phyloP scores from a whole-genome alignment of 2,329 filamentous ascomycete genomes.

The Pseudogymnoascus sp. region DNA sequence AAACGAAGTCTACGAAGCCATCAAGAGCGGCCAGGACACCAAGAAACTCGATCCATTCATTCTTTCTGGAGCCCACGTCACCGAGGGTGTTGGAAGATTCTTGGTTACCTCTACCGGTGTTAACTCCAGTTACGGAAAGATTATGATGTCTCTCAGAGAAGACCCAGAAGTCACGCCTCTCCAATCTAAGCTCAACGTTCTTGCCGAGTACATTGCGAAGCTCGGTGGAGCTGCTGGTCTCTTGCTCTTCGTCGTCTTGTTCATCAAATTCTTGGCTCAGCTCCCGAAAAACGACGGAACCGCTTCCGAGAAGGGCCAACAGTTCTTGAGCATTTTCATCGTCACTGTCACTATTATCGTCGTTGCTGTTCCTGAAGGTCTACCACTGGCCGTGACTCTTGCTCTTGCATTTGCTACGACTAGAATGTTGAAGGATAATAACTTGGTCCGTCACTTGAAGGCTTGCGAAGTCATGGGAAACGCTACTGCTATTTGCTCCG shows the following conservation, averaged over 20 bases:
- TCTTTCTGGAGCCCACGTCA: conserved; percentile 68
- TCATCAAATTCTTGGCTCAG: conserved; percentile 66
- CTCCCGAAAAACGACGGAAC: conserved; percentile 42
- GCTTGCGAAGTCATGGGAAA: conserved; percentile 68
- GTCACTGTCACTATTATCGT: conserved; percentile 59
- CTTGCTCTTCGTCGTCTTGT: conserved; percentile 67
- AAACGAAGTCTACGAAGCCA: conserved; percentile 55
- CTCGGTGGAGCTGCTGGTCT: conserved; percentile 63
- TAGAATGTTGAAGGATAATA: conserved; percentile 61
- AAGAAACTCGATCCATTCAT: conserved; percentile 72
- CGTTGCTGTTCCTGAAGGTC: conserved; percentile 60
- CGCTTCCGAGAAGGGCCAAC: conserved; percentile 50
- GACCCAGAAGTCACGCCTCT: conserved; percentile 71
- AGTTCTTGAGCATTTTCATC: conserved; percentile 55
- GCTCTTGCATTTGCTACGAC: conserved; percentile 61
- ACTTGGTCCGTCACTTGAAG: conserved; percentile 57
- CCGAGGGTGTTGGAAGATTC: conserved; percentile 67
- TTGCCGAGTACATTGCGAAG: conserved; percentile 76
- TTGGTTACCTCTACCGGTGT: conserved; percentile 67
- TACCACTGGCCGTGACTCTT: conserved; percentile 60
- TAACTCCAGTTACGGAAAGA: conserved; percentile 68
- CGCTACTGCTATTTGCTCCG: conserved; percentile 68
- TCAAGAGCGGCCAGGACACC: conserved; percentile 47
- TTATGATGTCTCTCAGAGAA: conserved; percentile 68
- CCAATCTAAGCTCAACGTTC: conserved; percentile 66